A percentile compares a stretch with the other conserved stretches of the same genome.
These are phyloP conservation scores for Lasiosphaeria ovina DNA, from an alignment of 495 filamentous ascomycete species.

Conservation along the genomic window DNA sequence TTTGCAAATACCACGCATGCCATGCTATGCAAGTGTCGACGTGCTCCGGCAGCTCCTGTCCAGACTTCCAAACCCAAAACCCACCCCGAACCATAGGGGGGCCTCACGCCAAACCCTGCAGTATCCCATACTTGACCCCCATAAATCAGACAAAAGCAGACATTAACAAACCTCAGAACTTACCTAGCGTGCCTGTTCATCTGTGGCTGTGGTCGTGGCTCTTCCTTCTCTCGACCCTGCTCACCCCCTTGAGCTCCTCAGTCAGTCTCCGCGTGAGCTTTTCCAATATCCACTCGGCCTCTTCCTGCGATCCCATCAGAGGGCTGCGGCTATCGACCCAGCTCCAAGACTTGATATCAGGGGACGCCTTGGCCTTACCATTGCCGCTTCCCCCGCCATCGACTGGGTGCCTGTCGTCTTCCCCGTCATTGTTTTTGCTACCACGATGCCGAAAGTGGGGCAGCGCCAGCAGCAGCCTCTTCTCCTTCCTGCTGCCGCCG, in stretches of 20 bases:
- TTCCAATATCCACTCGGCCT: constrained; percentile 80
- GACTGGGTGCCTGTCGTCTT: not conserved
- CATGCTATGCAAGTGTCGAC: too few species aligned
- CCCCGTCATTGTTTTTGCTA: not conserved
- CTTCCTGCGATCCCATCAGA: constrained; percentile 67
- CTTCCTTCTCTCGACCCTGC: constrained; percentile 8
- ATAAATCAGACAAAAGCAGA: too few species aligned
- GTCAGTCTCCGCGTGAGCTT: constrained; percentile 56
- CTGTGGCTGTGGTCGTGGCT: not conserved
- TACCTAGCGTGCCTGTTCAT: too few species aligned
- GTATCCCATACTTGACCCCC: too few species aligned
- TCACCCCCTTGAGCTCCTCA: constrained; percentile 45
- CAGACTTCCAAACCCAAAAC: too few species aligned
- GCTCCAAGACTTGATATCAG: constrained; percentile 5
- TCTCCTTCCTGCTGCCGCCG: not conserved
- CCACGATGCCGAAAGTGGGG: too few species aligned
- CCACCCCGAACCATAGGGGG: too few species aligned
- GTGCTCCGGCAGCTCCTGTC: too few species aligned
- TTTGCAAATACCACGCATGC: too few species aligned
- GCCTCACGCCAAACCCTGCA: too few species aligned
- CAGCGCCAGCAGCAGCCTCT: not conserved
- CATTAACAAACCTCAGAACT: too few species aligned
- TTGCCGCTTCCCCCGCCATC: not conserved
- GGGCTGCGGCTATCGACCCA: constrained; percentile 75
- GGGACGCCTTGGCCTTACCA: constrained; percentile 5